Evolutionary conservation across 768 basidiomycete species (phyloP), one percentile per base, ranked within the genome.

Genomic region (Aureoboletus auriporus): DNA sequence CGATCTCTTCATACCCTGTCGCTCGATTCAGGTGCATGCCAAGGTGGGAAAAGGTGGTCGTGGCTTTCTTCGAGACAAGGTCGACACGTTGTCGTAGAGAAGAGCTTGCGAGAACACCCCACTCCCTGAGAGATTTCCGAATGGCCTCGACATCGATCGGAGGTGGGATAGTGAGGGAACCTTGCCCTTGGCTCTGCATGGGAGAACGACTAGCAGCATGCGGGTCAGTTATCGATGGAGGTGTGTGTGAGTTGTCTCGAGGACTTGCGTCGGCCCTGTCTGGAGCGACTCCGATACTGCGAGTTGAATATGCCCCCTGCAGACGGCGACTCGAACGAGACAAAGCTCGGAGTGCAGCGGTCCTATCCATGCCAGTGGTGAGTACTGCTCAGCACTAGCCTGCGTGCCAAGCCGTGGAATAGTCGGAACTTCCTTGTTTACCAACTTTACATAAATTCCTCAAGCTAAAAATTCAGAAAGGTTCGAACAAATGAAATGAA

Each of bases 1-100:
- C 92, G 35, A 96, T 94, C 59, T 84, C 83, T 54, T 87, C 86
- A 58, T 99, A 99, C 0, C 96, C 96, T 8, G 94, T 93, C 17
- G 89, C 81, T 51, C 79, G 82, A 62, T 94, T 97, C 49, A 98
- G 70, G 59, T 88, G 79, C 23, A 76, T 70, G 10, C 92, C 93
- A 3, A 95, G 75, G 57, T 83, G 76, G 37, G 84, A 83, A 56
- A 95, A 80, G 5, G 77, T 80, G 7, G 71, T 68, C 53, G 78
- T 76, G 3, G 88, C 77, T 6, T 63, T 65, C 8, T 70, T 68
- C 0, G 86, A 83, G 54, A 87, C 77, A 37, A 67, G 71, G 61
- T 86, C 82, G 37, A 80, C 73, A 36, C 73, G 75, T 49, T 69
- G 70, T 40, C 83, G 79, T 8, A 68, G 65, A 26, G 66, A 65